Conservation (phyloP, 805 yeast species). For the Danielia reshetovae region DNA sequence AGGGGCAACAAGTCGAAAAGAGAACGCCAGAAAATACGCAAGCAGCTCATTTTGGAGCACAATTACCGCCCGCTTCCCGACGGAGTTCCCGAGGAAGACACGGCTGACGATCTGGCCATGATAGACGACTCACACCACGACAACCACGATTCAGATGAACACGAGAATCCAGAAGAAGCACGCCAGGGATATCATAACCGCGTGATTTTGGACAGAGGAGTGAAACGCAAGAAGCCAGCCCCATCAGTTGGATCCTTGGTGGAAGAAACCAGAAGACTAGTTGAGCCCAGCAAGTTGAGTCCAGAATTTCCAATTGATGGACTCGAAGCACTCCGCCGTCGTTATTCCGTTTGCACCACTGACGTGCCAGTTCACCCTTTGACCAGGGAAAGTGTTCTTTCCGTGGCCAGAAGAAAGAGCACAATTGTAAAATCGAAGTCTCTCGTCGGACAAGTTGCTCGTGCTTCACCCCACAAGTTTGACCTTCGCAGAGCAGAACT, state of each 20-base stretch:
- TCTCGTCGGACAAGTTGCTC: slow-evolving; percentile 26
- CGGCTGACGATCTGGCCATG: slow-evolving; percentile 8
- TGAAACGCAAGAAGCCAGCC: slow-evolving; percentile 14
- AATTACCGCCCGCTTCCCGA: background rate
- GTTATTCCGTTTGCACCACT: slow-evolving; percentile 2
- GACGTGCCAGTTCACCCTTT: slow-evolving; percentile 8
- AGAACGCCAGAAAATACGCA: slow-evolving; percentile 16
- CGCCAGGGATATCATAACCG: too few relatives aligned
- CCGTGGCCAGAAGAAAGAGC: slow-evolving; percentile 18
- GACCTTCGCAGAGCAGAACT: slow-evolving; percentile 23
- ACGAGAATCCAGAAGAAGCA: background rate
- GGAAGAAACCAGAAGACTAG: slow-evolving; percentile 8
- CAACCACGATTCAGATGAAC: slow-evolving; percentile 19
- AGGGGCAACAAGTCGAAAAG: slow-evolving; percentile 28
- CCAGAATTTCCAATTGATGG: slow-evolving; percentile 24
- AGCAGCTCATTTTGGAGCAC: slow-evolving; percentile 4
- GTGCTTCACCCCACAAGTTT: slow-evolving; percentile 24
- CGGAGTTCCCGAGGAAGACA: slow-evolving; percentile 4
- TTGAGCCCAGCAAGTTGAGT: slow-evolving; percentile 8
- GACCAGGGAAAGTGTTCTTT: slow-evolving; percentile 15
- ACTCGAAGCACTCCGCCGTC: slow-evolving; percentile 8
- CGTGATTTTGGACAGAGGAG: slow-evolving; percentile 3
- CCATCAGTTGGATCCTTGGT: slow-evolving; percentile 13
- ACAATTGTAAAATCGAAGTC: slow-evolving; percentile 22
- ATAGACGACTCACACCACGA: slow-evolving; percentile 7